Conservation (phyloP, 176 grass and related monocot genomes). For the Tuctoria greenei region DNA sequence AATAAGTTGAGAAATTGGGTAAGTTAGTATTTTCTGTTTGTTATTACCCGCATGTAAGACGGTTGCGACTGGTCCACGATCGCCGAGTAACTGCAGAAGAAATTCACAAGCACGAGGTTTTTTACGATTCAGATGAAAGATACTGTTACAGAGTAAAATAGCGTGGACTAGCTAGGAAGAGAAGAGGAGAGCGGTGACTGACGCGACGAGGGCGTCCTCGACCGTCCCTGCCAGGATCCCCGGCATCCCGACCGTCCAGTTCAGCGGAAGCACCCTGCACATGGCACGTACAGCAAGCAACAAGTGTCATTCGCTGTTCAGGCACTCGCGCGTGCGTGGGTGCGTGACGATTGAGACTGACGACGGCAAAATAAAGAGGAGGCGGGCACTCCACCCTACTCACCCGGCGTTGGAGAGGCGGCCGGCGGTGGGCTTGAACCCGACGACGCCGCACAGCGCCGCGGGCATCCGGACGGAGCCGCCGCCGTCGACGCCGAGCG, state of each 20-base stretch:
- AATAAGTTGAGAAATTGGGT: not conserved
- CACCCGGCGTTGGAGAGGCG: slow-evolving; percentile 84
- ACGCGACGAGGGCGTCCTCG: slow-evolving; percentile 83
- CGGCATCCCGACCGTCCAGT: slow-evolving; percentile 97
- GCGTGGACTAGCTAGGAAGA: too few relatives aligned
- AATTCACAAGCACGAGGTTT: not conserved
- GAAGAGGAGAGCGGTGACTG: slow-evolving; percentile 22
- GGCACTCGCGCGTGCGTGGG: too few relatives aligned
- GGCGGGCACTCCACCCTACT: too few relatives aligned
- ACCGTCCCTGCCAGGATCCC: slow-evolving; percentile 90
- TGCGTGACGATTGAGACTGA: too few relatives aligned
- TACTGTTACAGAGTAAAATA: too few relatives aligned
- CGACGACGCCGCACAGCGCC: slow-evolving; percentile 82
- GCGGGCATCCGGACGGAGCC: slow-evolving; percentile 92
- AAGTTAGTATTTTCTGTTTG: not conserved
- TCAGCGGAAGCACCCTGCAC: slow-evolving; percentile 83
- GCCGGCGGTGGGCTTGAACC: slow-evolving; percentile 86
- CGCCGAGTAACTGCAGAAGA: slow-evolving; percentile 70
- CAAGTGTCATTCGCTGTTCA: not conserved
- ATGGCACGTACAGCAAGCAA: too few relatives aligned
- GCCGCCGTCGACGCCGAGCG: slow-evolving; percentile 94
- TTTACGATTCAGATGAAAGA: not conserved
- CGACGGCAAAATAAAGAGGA: not conserved
- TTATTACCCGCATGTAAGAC: slow-evolving; percentile 62
- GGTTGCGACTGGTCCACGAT: slow-evolving; percentile 58